Evolutionary conservation across 768 basidiomycete species (phyloP).

Genomic region (Boletus rubroflammeus): DNA sequence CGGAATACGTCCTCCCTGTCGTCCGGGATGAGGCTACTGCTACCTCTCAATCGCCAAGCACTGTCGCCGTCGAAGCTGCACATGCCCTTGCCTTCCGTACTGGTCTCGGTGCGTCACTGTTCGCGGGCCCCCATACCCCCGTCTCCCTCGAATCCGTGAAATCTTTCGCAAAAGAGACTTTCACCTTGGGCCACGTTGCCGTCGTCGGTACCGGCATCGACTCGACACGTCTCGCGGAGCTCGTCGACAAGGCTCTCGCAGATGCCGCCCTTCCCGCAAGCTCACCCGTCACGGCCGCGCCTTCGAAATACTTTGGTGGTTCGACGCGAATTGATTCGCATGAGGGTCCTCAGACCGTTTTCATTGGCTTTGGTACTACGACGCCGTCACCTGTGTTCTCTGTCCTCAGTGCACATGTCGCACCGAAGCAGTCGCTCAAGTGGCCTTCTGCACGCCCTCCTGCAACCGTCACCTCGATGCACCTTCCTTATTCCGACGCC

Average conservation of each 20-base stretch:
- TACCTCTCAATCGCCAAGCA: slow-evolving; percentile 56
- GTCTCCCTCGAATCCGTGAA: slow-evolving; percentile 69
- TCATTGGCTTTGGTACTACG: slow-evolving; percentile 84
- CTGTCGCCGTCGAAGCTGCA: slow-evolving; percentile 79
- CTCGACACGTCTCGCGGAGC: slow-evolving; percentile 59
- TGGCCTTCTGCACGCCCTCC: slow-evolving; percentile 69
- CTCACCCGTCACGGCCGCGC: slow-evolving; percentile 26
- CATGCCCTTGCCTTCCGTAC: slow-evolving; percentile 90
- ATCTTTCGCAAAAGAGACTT: slow-evolving; percentile 66
- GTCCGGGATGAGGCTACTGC: slow-evolving; percentile 67
- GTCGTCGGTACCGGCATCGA: slow-evolving; percentile 87
- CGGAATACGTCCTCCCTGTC: slow-evolving; percentile 69
- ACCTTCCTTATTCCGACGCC: slow-evolving; percentile 90
- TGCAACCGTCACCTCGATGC: slow-evolving; percentile 66
- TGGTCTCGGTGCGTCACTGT: slow-evolving; percentile 89
- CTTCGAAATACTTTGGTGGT: slow-evolving; percentile 72
- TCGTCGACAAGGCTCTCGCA: slow-evolving; percentile 69
- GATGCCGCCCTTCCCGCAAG: slow-evolving; percentile 31
- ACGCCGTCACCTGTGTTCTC: slow-evolving; percentile 68
- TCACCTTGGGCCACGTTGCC: slow-evolving; percentile 76
- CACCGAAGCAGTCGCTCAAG: slow-evolving; percentile 77
- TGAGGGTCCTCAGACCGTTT: slow-evolving; percentile 67
- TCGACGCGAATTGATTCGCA: slow-evolving; percentile 72
- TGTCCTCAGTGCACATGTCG: slow-evolving; percentile 76
- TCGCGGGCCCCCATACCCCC: slow-evolving; percentile 66